Base-by-base conservation (phyloP, 2,329 filamentous ascomycete species). In the Penicillium concentricum region DNA sequence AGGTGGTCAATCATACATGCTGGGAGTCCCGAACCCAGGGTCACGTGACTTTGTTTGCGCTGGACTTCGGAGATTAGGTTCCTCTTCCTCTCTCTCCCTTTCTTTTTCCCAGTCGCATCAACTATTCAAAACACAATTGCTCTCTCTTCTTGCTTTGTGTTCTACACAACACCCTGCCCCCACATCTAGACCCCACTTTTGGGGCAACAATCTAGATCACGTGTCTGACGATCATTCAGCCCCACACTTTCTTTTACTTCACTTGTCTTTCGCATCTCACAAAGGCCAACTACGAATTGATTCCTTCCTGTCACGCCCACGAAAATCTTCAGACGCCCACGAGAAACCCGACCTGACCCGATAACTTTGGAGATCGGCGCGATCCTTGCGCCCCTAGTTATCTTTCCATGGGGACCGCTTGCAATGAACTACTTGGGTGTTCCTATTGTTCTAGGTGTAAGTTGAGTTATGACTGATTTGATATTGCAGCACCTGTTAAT, bases 341-440 rank as follows among this genome's bases (percentile, higher is more conserved):
- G 28, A 0, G 28, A 15, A 4, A 9, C 13, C 5, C 4, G 16
- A 1, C 43, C 26, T 22, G 28, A 46, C 7, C 16, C n/a, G 0
- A 32, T 32, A 4, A 16, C 18, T 0, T 32, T 7, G 0, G 43
- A 46, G 22, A 1, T 46, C 0, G 2, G 43, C 4, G 2, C 20
- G 0, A 0, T 32, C 0, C 43, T 46, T 32, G 0, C 43, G 4
- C 28, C 43, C 0, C 18, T 46, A 7, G 26, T 1, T 32, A 32
- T 46, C n/a, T 46, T 46, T 16, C 43, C 43, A 46, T 32, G 43
- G 43, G 43, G 28, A 10, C 43, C 43, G 6, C 26, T 30, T 32
- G 43, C 43, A 32, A 46, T 46, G 43, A 3, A 22, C 43, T 46
- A 46, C 43, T 22, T 46, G 8, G 43, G 43, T 4, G 43, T 46